Conservation (phyloP, 2,329 filamentous ascomycete species). For the Leptographium procerum region DNA sequence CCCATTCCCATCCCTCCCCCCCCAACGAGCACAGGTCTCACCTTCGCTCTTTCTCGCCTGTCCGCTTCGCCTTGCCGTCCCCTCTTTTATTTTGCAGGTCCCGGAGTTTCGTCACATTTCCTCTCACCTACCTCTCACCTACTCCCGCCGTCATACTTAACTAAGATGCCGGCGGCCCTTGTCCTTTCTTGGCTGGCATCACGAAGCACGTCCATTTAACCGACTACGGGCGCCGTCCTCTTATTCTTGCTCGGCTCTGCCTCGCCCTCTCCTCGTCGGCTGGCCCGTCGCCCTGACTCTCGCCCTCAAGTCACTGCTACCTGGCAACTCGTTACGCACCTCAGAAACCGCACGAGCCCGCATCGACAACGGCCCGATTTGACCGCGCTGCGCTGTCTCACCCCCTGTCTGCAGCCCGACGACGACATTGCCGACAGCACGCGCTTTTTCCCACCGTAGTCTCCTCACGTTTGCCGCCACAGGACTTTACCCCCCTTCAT, state of each 20-base stretch:
- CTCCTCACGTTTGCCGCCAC: background rate
- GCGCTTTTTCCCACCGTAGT: background rate
- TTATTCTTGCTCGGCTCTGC: background rate
- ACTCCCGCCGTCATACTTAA: background rate
- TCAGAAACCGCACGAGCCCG: background rate
- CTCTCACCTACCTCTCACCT: background rate
- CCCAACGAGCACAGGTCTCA: too few species aligned
- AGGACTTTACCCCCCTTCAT: too few species aligned
- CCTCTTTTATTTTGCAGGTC: background rate
- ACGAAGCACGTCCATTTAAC: background rate
- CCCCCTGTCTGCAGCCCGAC: background rate
- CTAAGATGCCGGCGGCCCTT: background rate
- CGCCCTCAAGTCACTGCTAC: background rate
- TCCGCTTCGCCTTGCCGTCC: too few species aligned
- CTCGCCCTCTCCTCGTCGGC: background rate
- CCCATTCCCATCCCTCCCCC: too few species aligned
- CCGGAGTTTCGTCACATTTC: background rate
- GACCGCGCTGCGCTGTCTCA: background rate
- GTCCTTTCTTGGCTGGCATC: background rate
- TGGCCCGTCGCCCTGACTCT: background rate
- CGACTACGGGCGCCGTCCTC: too few species aligned
- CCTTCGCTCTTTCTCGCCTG: too few species aligned
- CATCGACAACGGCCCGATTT: background rate
- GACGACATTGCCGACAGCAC: background rate
- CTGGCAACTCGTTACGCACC: background rate